phyloP scores from a whole-genome alignment of 352 stramenopile species.

The Pythium vanterpoolii region DNA sequence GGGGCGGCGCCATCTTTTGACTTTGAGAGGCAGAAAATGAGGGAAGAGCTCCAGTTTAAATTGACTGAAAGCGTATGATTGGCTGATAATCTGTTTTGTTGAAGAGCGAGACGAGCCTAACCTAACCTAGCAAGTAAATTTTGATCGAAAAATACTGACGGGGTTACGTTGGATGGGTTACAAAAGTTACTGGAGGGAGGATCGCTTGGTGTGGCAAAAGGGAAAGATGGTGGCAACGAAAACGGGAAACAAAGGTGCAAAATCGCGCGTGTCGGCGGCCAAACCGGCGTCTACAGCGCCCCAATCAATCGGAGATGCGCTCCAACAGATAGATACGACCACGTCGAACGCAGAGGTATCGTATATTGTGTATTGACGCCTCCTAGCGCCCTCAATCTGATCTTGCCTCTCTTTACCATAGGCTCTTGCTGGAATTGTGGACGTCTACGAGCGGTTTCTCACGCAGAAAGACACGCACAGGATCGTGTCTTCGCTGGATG shows the following conservation, averaged over 20 bases:
- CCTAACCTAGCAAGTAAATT: neutral
- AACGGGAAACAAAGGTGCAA: neutral
- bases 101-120: neutral
- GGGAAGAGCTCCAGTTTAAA: neutral
- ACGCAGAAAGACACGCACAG: conserved; percentile 39
- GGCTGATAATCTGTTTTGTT: neutral
- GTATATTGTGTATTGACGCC: neutral
- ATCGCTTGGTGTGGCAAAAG: neutral
- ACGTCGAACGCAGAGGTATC: conserved; percentile 12
- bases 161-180: conserved; percentile 5
- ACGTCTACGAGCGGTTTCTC: conserved; percentile 40
- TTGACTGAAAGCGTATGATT: neutral
- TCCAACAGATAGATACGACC: conserved; percentile 7
- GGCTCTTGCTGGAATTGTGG: conserved; percentile 21
- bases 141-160: neutral
- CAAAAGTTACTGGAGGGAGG: conserved; percentile 1
- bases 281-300: neutral
- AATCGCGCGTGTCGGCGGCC: neutral
- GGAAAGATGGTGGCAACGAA: neutral
- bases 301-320: neutral
- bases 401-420: neutral
- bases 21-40: neutral
- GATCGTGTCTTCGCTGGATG: conserved; percentile 45
- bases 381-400: neutral
- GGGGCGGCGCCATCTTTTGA: conserved; percentile 5